Conservation (phyloP, 2,329 filamentous ascomycete species). For the Piedraia hortae region DNA sequence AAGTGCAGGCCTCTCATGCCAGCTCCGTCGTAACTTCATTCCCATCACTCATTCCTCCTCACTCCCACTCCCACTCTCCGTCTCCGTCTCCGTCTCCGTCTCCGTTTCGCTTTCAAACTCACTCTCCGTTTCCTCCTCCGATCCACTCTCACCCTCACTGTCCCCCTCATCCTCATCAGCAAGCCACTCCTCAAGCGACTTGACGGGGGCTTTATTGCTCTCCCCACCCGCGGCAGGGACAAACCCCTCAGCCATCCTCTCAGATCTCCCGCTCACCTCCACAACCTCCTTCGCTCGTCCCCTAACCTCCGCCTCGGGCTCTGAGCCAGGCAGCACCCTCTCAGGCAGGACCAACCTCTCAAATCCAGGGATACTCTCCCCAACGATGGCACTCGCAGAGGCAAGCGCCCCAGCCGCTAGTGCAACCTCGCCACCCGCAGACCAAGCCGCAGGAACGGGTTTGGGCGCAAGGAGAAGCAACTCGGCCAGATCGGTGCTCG, state of each 20-base stretch:
- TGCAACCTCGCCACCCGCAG: slow-evolving; percentile 58
- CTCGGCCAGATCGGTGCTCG: slow-evolving; percentile 55
- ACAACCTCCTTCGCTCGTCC: slow-evolving; percentile 23
- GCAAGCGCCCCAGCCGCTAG: slow-evolving; percentile 55
- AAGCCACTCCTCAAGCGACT: slow-evolving; percentile 82
- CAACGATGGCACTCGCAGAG: slow-evolving; percentile 62
- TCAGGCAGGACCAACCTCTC: slow-evolving; percentile 47
- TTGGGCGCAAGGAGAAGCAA: slow-evolving; percentile 83
- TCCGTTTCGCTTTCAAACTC: slow-evolving; percentile 21
- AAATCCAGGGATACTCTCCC: slow-evolving; percentile 46
- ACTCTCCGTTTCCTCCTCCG: slow-evolving; percentile 21
- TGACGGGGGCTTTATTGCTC: slow-evolving; percentile 21
- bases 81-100: slow-evolving; percentile 21
- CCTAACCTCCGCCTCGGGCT: slow-evolving; percentile 50
- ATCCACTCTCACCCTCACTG: slow-evolving; percentile 23
- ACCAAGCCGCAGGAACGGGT: slow-evolving; percentile 70
- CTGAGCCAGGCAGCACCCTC: slow-evolving; percentile 56
- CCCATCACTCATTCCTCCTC: too few relatives aligned
- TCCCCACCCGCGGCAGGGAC: slow-evolving; percentile 31
- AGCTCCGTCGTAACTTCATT: too few relatives aligned
- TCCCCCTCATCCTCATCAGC: slow-evolving; percentile 28
- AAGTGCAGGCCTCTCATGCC: too few relatives aligned
- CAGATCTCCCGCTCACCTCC: slow-evolving; percentile 11
- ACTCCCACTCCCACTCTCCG: slow-evolving; percentile 13
- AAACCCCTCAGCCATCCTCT: slow-evolving; percentile 28